Percentiles rank a stretch among this genome's conserved stretches.
phyloP scores from a whole-genome alignment of 2,329 filamentous ascomycete genomes.

The Neocucurbitaria cava region DNA sequence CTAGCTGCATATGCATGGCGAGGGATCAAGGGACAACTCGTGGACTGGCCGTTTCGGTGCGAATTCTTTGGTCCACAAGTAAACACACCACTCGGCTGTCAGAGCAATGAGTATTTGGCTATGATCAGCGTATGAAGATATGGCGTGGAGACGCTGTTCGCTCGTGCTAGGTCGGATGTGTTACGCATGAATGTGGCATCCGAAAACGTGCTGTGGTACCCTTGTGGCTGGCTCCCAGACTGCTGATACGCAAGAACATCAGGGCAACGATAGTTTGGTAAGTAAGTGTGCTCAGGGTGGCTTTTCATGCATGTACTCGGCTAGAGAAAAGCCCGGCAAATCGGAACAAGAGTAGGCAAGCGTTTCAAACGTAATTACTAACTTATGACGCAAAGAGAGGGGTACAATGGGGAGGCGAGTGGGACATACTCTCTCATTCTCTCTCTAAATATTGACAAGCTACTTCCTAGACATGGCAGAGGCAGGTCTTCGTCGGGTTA shows the following conservation, averaged over 20 bases:
- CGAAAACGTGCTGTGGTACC: slow-evolving; percentile 15
- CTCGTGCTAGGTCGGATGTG: slow-evolving; percentile 6
- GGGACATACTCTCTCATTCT: neutral
- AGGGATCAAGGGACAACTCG: slow-evolving; percentile 33
- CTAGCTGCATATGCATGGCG: slow-evolving; percentile 48
- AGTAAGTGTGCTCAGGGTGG: neutral
- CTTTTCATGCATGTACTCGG: slow-evolving; percentile 1
- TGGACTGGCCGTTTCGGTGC: slow-evolving; percentile 25
- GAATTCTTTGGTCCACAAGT: slow-evolving; percentile 26
- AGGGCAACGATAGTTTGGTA: slow-evolving; percentile 2
- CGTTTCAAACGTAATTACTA: slow-evolving; percentile 1
- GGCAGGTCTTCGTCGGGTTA: neutral
- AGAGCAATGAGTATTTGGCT: slow-evolving; percentile 15
- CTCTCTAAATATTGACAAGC: slow-evolving; percentile 1
- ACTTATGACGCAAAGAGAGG: slow-evolving; percentile 29
- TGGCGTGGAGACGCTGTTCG: slow-evolving; percentile 5
- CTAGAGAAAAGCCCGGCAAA: slow-evolving; percentile 4
- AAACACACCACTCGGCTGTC: slow-evolving; percentile 17
- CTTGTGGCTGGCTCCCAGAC: slow-evolving; percentile 9
- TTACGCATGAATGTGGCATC: slow-evolving; percentile 17
- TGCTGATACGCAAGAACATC: neutral
- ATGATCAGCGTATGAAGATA: slow-evolving; percentile 9
- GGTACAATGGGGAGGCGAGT: slow-evolving; percentile 12
- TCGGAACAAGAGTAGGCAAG: slow-evolving; percentile 1
- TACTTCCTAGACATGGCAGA: neutral